Evolutionary conservation across 306 rosid genomes (phyloP), one percentile per base, ranked within the genome.

Genomic region (Sphenostylis stenocarpa): DNA sequence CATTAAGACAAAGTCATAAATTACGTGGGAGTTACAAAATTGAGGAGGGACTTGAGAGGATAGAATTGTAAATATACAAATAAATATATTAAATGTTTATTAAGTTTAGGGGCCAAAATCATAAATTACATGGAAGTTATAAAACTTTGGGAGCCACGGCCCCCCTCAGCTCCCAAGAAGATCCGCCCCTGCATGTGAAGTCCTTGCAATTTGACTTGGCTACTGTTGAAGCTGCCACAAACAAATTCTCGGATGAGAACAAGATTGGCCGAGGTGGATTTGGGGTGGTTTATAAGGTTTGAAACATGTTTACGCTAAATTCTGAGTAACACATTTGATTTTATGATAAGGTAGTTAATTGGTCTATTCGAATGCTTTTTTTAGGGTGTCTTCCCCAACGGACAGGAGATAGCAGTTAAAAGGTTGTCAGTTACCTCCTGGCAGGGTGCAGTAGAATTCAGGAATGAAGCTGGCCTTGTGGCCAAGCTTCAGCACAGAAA

Each of bases 401-500:
- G 95, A 81, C 79, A 49, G 48, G 84, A 79, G 84, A 82, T 88
- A 56, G 95, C 95, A 0, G 88, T 88, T 49, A 90, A 90, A 75
- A 81, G 90, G 58, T 76, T 89, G 26, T 87, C 89, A 0, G 53
- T 62, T 34, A 80, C 72, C 26, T 91, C 94, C 3, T 66, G 75
- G 72, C 94, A 89, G 80, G 94, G 94, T 11, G 73, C 72, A 58
- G 75, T 67, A 73, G 89, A 86, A 74, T 90, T 88, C 84, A 88
- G 75, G 68, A 90, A 80, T 75, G 95, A 90, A 75, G 92, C 84
- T 77, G 15, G 71, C 33, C 83, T 90, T 76, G 84, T 90, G 56
- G 80, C 84, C 52, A 88, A 86, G 29, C 95, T 88, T 81, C 95
- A 90, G 29, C 92, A 86, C 19, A 88, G 84, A 80, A 90, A 86